Conservation (phyloP, 2,329 filamentous ascomycete genomes). For the Aspergillus latus region DNA sequence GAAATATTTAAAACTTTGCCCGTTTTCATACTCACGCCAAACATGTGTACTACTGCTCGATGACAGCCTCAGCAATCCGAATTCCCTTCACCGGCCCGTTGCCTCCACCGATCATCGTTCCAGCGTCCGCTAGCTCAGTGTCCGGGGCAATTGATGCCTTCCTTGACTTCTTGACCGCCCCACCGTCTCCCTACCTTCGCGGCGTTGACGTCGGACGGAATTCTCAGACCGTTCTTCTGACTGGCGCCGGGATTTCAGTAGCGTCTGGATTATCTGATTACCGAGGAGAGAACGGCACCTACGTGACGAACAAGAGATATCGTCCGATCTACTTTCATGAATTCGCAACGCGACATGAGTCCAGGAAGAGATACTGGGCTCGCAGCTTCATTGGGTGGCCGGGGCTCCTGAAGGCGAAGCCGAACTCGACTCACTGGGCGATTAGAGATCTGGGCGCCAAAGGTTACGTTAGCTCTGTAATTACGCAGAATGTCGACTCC, state of each 20-base stretch:
- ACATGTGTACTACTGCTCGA: slow-evolving; percentile 41
- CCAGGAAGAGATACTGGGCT: slow-evolving; percentile 92
- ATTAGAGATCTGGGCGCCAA: slow-evolving; percentile 69
- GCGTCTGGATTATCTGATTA: slow-evolving; percentile 93
- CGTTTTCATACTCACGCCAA: slow-evolving; percentile 9
- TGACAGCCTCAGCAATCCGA: slow-evolving; percentile 74
- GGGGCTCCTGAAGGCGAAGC: slow-evolving; percentile 71
- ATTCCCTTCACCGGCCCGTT: slow-evolving; percentile 89
- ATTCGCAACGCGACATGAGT: slow-evolving; percentile 77
- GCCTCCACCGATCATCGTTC: slow-evolving; percentile 71
- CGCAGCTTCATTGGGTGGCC: slow-evolving; percentile 92
- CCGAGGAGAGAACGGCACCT: slow-evolving; percentile 83
- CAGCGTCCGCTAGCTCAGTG: slow-evolving; percentile 67
- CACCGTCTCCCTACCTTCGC: slow-evolving; percentile 52
- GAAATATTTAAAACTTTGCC: background rate
- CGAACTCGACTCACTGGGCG: slow-evolving; percentile 77
- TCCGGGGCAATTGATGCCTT: slow-evolving; percentile 76
- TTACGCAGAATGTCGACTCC: slow-evolving; percentile 97
- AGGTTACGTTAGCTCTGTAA: slow-evolving; percentile 71
- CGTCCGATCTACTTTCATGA: slow-evolving; percentile 92
- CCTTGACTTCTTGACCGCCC: slow-evolving; percentile 69
- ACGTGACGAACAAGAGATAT: slow-evolving; percentile 86
- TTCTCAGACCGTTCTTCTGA: slow-evolving; percentile 64
- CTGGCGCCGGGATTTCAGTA: slow-evolving; percentile 90
- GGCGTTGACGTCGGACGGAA: slow-evolving; percentile 43